Percentiles rank a stretch among this genome's conserved stretches.
These are phyloP conservation scores for Globisporangium heterothallicum DNA, from an alignment of 352 stramenopile genomes.

Conservation along the genomic window DNA sequence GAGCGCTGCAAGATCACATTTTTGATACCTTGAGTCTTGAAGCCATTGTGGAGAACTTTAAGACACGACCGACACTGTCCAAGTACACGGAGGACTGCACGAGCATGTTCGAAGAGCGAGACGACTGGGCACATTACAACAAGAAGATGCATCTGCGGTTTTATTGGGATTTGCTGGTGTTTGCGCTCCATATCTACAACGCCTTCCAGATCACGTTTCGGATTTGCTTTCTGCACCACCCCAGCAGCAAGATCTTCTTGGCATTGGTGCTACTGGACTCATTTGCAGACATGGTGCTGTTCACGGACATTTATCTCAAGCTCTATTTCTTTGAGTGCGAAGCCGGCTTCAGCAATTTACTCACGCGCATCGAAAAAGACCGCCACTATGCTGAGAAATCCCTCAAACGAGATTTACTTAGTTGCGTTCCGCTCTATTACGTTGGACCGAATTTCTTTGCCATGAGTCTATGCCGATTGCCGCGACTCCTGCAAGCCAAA, in stretches of 20 bases:
- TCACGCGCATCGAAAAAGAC: slow-evolving; percentile 42
- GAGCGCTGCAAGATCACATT: slow-evolving; percentile 44
- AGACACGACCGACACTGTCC: slow-evolving; percentile 24
- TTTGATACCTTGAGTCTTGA: slow-evolving; percentile 39
- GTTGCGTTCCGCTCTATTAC: slow-evolving; percentile 65
- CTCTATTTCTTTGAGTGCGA: slow-evolving; percentile 79
- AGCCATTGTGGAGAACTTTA: slow-evolving; percentile 49
- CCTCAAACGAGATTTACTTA: slow-evolving; percentile 36
- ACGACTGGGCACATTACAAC: slow-evolving; percentile 36
- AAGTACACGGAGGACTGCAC: slow-evolving; percentile 51
- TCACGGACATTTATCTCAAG: slow-evolving; percentile 58
- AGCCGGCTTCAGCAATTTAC: slow-evolving; percentile 36
- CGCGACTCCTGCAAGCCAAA: slow-evolving; percentile 37
- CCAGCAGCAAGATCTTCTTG: slow-evolving; percentile 11
- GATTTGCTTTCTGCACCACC: slow-evolving; percentile 50
- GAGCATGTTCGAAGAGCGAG: slow-evolving; percentile 57
- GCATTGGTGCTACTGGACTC: slow-evolving; percentile 35
- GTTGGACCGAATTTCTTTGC: slow-evolving; percentile 40
- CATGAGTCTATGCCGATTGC: slow-evolving; percentile 55
- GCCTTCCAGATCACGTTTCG: slow-evolving; percentile 67
- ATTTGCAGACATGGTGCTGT: slow-evolving; percentile 33
- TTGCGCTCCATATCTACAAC: slow-evolving; percentile 57
- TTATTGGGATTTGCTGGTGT: slow-evolving; percentile 57
- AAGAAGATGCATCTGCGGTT: slow-evolving; percentile 50
- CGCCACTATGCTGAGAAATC: slow-evolving; percentile 31